Evolutionary conservation across 2,329 filamentous ascomycete species (phyloP).

Genomic region (Microascus cirrosus): DNA sequence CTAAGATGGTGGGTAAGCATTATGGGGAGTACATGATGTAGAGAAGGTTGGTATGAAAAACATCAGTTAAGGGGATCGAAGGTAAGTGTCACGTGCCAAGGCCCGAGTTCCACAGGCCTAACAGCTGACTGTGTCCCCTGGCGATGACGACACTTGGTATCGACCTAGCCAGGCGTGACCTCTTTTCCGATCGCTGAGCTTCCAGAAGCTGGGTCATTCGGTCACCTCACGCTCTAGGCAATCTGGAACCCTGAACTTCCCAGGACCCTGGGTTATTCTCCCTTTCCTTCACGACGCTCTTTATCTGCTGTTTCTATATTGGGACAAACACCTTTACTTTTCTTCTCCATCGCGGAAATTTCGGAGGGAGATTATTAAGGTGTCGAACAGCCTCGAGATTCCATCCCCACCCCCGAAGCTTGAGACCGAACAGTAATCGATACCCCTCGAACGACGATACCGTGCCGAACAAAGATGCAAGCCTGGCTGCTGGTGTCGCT

Average conservation of each 20-base stretch:
- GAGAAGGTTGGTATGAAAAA: too few relatives aligned
- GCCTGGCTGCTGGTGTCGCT: slow-evolving; percentile 17
- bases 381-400: neutral
- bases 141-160: neutral
- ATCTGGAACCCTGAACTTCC: too few relatives aligned
- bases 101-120: neutral
- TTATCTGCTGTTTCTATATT: neutral
- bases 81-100: slow-evolving; percentile 16
- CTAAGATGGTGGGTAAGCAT: too few relatives aligned
- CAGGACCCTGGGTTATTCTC: too few relatives aligned
- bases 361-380: too few relatives aligned
- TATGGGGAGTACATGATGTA: too few relatives aligned
- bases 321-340: too few relatives aligned
- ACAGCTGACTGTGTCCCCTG: neutral
- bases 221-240: too few relatives aligned
- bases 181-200: neutral
- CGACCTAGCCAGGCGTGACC: neutral
- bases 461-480: neutral
- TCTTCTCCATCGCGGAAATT: too few relatives aligned
- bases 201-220: neutral
- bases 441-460: neutral
- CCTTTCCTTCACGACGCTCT: neutral
- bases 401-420: neutral
- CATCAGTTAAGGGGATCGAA: slow-evolving; percentile 5
- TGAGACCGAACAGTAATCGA: neutral